phyloP scores from a whole-genome alignment of 1,139 yeast genomes.

The Suhomyces kunorum region DNA sequence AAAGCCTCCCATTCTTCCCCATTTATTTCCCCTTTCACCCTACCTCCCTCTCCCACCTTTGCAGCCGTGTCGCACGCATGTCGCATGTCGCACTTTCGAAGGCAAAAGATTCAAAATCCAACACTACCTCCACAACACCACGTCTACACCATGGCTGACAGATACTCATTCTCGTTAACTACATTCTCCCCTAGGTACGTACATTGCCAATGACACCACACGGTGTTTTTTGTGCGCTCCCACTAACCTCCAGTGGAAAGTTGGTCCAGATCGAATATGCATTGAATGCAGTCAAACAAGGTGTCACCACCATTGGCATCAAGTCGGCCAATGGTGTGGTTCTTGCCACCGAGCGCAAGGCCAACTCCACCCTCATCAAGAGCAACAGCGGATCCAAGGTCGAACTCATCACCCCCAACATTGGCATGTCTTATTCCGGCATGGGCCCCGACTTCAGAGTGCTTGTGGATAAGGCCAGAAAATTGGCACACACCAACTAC shows the following conservation, averaged over 20 bases:
- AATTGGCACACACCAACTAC: slow-evolving; percentile 88
- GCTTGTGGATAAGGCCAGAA: slow-evolving; percentile 88
- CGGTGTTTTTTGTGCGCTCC: not conserved
- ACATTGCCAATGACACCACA: not conserved
- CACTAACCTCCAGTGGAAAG: slow-evolving; percentile 68
- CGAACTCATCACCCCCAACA: slow-evolving; percentile 85
- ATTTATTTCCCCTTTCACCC: not conserved
- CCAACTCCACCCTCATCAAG: slow-evolving; percentile 75
- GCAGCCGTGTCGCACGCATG: slow-evolving; percentile 4
- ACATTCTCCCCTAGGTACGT: slow-evolving; percentile 94
- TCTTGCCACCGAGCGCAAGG: slow-evolving; percentile 93
- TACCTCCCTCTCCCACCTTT: slow-evolving; percentile 1
- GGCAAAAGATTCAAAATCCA: slow-evolving; percentile 14
- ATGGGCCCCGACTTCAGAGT: slow-evolving; percentile 99
- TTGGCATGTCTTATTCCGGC: slow-evolving; percentile 96
- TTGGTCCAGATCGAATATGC: slow-evolving; percentile 98
- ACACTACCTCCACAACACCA: slow-evolving; percentile 5
- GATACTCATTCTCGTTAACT: slow-evolving; percentile 95
- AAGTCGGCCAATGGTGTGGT: slow-evolving; percentile 96
- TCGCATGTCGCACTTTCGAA: slow-evolving; percentile 11
- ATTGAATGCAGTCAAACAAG: slow-evolving; percentile 94
- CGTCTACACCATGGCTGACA: slow-evolving; percentile 73
- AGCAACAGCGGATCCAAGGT: slow-evolving; percentile 78
- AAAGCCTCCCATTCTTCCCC: not conserved
- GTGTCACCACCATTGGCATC: slow-evolving; percentile 95